Evolutionary conservation across 129 eudicot genomes (phyloP).

Genomic region (Chrysanthemum makinoi): DNA sequence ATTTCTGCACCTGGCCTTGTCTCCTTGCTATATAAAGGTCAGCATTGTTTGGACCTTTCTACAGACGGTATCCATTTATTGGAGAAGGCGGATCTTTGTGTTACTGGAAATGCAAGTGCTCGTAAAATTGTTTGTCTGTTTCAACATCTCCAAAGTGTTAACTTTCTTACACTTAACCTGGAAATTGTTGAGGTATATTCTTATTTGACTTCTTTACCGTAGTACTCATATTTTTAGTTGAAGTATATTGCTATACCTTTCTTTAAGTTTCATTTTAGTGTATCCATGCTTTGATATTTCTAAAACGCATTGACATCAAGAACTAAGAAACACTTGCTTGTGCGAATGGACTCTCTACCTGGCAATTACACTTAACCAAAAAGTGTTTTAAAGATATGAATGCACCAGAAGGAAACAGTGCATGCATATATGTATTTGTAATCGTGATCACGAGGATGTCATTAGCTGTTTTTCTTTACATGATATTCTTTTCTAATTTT

Average conservation of each 20-base stretch:
- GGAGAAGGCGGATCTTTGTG: constrained; percentile 16
- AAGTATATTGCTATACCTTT: no score
- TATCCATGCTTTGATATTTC: background rate
- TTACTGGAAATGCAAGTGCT: background rate
- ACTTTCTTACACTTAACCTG: constrained; percentile 20
- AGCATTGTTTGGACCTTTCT: background rate
- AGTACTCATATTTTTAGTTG: no score
- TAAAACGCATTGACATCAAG: no score
- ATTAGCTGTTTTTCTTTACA: background rate
- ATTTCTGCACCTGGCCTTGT: constrained; percentile 17
- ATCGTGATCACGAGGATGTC: background rate
- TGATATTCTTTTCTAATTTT: background rate
- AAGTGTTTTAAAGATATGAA: no score
- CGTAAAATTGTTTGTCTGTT: background rate
- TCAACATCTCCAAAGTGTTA: constrained; percentile 1
- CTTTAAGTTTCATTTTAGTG: no score
- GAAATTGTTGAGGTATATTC: constrained; percentile 17
- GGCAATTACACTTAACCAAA: no score
- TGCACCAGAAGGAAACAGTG: no score
- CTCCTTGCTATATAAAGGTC: constrained; percentile 4
- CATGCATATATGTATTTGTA: background rate
- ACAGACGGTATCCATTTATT: constrained; percentile 9
- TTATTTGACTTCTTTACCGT: background rate
- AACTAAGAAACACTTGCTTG: no score
- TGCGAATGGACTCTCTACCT: no score